Evolutionary conservation across 768 basidiomycete genomes (phyloP).

Genomic region (Collybiopsis confluens): DNA sequence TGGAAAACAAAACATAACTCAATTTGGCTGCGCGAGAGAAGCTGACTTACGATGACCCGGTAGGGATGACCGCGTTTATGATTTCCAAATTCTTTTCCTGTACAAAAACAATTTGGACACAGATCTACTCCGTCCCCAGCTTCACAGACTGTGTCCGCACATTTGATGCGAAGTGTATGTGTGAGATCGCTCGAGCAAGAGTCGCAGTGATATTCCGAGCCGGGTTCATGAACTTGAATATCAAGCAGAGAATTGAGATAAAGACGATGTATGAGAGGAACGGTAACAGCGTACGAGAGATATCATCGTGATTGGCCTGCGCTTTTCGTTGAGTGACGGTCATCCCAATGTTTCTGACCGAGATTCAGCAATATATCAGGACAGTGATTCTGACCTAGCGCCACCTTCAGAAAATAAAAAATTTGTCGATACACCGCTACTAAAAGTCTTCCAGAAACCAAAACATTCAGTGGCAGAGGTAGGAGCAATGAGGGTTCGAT

Average conservation of each 20-base stretch:
- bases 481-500: too few relatives aligned
- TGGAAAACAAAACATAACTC: slow-evolving; percentile 24
- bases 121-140: slow-evolving; percentile 80
- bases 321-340: slow-evolving; percentile 67
- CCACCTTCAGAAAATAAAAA: too few relatives aligned
- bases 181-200: slow-evolving; percentile 85
- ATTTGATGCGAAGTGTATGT: slow-evolving; percentile 95
- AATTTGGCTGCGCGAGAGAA: neutral
- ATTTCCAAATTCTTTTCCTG: slow-evolving; percentile 81
- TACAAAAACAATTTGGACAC: slow-evolving; percentile 89
- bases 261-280: slow-evolving; percentile 2
- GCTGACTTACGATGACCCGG: slow-evolving; percentile 72
- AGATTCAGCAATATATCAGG: neutral
- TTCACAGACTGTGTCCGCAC: slow-evolving; percentile 73
- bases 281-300: slow-evolving; percentile 43
- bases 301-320: slow-evolving; percentile 60
- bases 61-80: slow-evolving; percentile 89
- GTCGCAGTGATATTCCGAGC: slow-evolving; percentile 81
- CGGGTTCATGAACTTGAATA: slow-evolving; percentile 74
- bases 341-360: slow-evolving; percentile 32
- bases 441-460: too few relatives aligned
- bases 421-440: too few relatives aligned
- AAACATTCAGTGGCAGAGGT: too few relatives aligned
- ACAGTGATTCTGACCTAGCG: neutral
- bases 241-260: slow-evolving; percentile 6